Evolutionary conservation across 2,329 filamentous ascomycete genomes (phyloP).

Genomic region (Byssothecium circinans): DNA sequence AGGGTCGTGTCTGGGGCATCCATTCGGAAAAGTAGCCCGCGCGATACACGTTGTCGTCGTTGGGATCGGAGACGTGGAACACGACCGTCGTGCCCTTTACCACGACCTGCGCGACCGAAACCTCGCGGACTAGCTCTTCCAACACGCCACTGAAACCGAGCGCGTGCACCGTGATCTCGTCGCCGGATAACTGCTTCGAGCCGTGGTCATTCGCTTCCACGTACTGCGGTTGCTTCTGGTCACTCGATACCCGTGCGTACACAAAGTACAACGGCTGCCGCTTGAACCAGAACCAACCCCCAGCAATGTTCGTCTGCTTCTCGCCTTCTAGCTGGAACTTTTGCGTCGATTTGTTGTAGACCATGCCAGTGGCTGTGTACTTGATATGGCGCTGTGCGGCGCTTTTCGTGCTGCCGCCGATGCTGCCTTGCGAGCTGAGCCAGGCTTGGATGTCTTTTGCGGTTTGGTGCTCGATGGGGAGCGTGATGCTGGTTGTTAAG

Average conservation of each 20-base stretch:
- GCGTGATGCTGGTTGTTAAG: background rate
- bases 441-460: background rate
- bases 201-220: background rate
- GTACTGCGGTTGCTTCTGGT: background rate
- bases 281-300: slow-evolving; percentile 6
- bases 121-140: background rate
- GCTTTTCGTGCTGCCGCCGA: background rate
- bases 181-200: background rate
- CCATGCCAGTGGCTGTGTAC: background rate
- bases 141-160: background rate
- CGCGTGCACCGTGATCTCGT: slow-evolving; percentile 1
- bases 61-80: background rate
- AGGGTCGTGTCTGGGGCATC: background rate
- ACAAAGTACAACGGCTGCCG: slow-evolving; percentile 1
- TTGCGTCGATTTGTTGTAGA: background rate
- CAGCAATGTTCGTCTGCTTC: background rate
- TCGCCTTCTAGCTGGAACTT: background rate
- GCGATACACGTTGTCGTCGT: background rate
- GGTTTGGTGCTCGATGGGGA: slow-evolving; percentile 1
- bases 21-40: background rate
- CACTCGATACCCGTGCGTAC: background rate
- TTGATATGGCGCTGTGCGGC: background rate
- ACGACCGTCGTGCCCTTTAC: background rate
- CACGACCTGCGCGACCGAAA: background rate
- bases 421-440: background rate